phyloP scores from a whole-genome alignment of 192 early-diverging fungal species.

The Jimgerdemannia flammicorona region DNA sequence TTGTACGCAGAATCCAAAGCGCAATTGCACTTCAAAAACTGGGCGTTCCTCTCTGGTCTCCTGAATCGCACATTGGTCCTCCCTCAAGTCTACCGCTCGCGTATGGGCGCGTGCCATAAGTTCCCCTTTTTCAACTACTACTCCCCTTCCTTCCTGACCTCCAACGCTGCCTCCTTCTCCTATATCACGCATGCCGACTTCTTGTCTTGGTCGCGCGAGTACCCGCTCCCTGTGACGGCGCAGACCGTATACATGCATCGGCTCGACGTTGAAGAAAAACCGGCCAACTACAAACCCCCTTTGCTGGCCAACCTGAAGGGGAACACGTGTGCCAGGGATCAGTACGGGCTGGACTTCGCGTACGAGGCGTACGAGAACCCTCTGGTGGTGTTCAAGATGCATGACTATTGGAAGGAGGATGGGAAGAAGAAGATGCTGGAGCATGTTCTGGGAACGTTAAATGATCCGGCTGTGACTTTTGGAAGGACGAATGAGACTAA shows the following conservation, averaged over 20 bases:
- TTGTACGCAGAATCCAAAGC: constrained; percentile 9
- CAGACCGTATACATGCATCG: neutral
- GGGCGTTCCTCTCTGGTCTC: constrained; percentile 1
- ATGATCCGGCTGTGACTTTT: neutral
- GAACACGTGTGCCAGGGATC: neutral
- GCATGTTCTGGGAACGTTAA: neutral
- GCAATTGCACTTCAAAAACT: neutral
- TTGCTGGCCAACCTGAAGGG: neutral
- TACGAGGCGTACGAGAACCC: neutral
- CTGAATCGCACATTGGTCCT: constrained; percentile 6
- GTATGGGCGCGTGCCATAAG: constrained; percentile 2
- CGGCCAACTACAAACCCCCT: neutral
- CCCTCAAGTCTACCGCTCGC: neutral
- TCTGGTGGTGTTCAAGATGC: neutral
- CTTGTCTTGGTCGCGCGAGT: constrained; percentile 2
- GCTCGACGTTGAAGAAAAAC: neutral
- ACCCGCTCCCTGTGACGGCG: neutral
- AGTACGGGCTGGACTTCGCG: neutral
- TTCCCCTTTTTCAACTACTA: constrained; percentile 14
- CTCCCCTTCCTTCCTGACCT: neutral
- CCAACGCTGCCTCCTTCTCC: neutral
- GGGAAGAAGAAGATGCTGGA: neutral
- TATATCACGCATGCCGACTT: constrained; percentile 13
- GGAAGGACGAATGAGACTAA: neutral
- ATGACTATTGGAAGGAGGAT: neutral